Percentiles rank a stretch among this genome's conserved stretches.
phyloP scores from a whole-genome alignment of 2,329 filamentous ascomycete genomes.

The Cylindrodendrum hubeiense region DNA sequence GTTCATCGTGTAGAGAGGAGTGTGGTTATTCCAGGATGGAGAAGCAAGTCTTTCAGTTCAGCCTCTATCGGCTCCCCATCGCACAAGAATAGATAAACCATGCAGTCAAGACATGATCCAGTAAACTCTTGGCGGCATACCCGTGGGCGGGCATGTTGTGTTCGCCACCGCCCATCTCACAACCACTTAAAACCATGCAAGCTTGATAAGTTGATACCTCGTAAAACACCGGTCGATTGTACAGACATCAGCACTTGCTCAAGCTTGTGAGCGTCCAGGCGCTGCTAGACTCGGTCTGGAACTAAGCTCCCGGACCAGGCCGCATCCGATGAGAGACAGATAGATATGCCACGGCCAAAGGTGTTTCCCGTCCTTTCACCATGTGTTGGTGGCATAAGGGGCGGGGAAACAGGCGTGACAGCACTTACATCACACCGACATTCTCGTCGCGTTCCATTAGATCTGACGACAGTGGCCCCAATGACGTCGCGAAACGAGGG shows the following conservation, averaged over 20 bases:
- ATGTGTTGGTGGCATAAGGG: neutral
- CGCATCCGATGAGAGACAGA: neutral
- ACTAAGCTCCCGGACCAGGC: neutral
- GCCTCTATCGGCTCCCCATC: constrained; percentile 2
- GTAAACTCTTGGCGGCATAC: constrained; percentile 10
- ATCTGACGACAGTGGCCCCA: neutral
- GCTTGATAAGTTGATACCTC: neutral
- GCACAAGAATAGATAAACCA: constrained; percentile 2
- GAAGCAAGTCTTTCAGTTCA: neutral
- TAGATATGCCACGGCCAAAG: neutral
- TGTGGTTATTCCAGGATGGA: neutral
- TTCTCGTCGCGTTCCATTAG: neutral
- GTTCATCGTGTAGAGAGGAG: neutral
- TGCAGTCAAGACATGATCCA: constrained; percentile 18
- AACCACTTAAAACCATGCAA: neutral
- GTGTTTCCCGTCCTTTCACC: neutral
- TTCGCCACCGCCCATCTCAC: constrained; percentile 10
- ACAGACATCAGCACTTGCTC: neutral
- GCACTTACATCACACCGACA: constrained; percentile 2
- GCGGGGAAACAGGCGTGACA: neutral
- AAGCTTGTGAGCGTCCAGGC: neutral
- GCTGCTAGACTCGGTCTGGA: neutral
- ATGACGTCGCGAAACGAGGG: constrained; percentile 4
- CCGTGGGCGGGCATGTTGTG: neutral
- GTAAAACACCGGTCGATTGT: neutral